These are phyloP conservation scores for Mycena pura DNA, from an alignment of 768 basidiomycete species.

Conservation along the genomic window DNA sequence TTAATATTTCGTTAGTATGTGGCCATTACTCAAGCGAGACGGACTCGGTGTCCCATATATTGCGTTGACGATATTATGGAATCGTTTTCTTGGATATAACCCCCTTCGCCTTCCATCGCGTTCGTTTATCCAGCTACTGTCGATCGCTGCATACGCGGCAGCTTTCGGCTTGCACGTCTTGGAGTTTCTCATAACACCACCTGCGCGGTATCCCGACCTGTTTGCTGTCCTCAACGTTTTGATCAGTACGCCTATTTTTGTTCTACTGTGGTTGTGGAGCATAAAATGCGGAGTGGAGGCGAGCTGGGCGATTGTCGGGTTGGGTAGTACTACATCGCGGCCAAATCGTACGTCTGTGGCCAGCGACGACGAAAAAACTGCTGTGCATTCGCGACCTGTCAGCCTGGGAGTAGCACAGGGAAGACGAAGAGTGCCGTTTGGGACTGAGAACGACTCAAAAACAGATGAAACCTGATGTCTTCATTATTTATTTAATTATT, in stretches of 20 bases:
- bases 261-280: constrained; percentile 87
- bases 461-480: neutral
- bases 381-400: neutral
- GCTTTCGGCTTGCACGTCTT: constrained; percentile 65
- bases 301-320: constrained; percentile 77
- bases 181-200: constrained; percentile 68
- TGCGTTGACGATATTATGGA: constrained; percentile 77
- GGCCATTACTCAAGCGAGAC: constrained; percentile 85
- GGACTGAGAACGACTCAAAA: constrained; percentile 3
- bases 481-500: neutral
- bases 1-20: constrained; percentile 70
- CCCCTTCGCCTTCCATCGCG: constrained; percentile 56
- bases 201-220: constrained; percentile 82
- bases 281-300: constrained; percentile 82
- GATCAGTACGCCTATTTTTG: constrained; percentile 81
- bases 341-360: constrained; percentile 10
- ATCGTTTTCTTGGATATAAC: constrained; percentile 79
- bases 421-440: constrained; percentile 19
- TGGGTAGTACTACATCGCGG: constrained; percentile 33
- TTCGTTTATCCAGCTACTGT: constrained; percentile 60
- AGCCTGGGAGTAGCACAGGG: constrained; percentile 10
- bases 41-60: constrained; percentile 79
- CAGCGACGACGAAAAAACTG: constrained; percentile 6
- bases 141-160: constrained; percentile 63
- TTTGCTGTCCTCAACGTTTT: constrained; percentile 87